These are phyloP conservation scores for Periconia sp. DNA, from an alignment of 2,329 filamentous ascomycete genomes.

Conservation along the genomic window DNA sequence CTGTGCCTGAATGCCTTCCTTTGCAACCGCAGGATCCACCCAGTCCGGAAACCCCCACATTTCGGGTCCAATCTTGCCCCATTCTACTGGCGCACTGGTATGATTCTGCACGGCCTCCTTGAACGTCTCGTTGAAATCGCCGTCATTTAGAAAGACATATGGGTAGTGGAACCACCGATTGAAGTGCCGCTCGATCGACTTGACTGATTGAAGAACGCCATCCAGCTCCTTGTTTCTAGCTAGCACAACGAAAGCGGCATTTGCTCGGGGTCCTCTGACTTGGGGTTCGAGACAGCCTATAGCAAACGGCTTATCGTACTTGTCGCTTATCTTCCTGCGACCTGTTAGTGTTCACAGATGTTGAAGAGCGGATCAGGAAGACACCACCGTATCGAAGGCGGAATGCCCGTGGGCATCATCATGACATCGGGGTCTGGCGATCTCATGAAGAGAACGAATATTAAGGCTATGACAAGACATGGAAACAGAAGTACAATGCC, in stretches of 20 bases:
- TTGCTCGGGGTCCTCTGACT: slow-evolving; percentile 79
- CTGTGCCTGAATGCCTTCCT: slow-evolving; percentile 95
- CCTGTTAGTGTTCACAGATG: slow-evolving; percentile 26
- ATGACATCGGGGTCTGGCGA: slow-evolving; percentile 86
- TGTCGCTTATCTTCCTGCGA: slow-evolving; percentile 90
- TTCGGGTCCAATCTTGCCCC: slow-evolving; percentile 86
- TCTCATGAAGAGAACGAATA: slow-evolving; percentile 85
- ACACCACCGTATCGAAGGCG: slow-evolving; percentile 89
- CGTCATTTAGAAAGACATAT: slow-evolving; percentile 97
- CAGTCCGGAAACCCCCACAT: slow-evolving; percentile 99
- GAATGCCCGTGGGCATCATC: slow-evolving; percentile 85
- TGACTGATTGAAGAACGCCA: slow-evolving; percentile 93
- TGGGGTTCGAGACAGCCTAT: slow-evolving; percentile 84
- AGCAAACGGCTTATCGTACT: slow-evolving; percentile 95
- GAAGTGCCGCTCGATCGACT: slow-evolving; percentile 98
- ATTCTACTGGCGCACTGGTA: slow-evolving; percentile 86
- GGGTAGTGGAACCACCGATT: slow-evolving; percentile 99
- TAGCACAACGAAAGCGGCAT: slow-evolving; percentile 93
- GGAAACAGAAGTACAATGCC: slow-evolving; percentile 94
- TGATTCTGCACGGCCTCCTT: slow-evolving; percentile 87
- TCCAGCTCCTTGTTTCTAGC: slow-evolving; percentile 96
- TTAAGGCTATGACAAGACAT: slow-evolving; percentile 86
- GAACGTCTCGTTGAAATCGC: slow-evolving; percentile 94
- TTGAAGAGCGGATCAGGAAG: too few relatives aligned
- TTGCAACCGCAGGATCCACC: slow-evolving; percentile 91